Evolutionary conservation across 768 basidiomycete genomes (phyloP).

Genomic region (Lepiota venenata): DNA sequence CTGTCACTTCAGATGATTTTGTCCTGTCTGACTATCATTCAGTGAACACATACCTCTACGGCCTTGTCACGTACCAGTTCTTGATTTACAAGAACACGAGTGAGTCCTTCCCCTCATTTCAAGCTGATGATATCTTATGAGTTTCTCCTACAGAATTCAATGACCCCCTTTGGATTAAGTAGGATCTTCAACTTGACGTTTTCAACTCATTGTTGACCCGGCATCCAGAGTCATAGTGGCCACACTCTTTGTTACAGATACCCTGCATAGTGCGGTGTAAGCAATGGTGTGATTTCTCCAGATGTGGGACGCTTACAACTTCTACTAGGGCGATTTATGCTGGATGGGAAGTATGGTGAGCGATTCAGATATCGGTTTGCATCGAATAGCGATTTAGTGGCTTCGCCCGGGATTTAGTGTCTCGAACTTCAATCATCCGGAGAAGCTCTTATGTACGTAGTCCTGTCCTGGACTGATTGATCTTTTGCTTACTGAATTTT

Average conservation of each 20-base stretch:
- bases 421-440: conserved; percentile 28
- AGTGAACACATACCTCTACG: conserved; percentile 27
- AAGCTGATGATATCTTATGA: conserved; percentile 10
- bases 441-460: conserved; percentile 23
- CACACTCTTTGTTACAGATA: conserved; percentile 29
- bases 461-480: background rate
- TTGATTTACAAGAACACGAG: conserved; percentile 27
- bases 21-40: background rate
- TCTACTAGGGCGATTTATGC: conserved; percentile 22
- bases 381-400: background rate
- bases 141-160: conserved; percentile 26
- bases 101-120: conserved; percentile 8
- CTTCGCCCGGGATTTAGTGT: conserved; percentile 21
- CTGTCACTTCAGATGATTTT: background rate
- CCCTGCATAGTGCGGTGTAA: conserved; percentile 31
- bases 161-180: conserved; percentile 32
- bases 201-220: background rate
- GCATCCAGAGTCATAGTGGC: conserved; percentile 24
- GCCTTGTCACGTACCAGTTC: conserved; percentile 32
- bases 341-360: conserved; percentile 25
- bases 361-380: background rate
- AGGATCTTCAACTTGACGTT: background rate
- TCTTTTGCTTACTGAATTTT: background rate
- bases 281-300: conserved; percentile 12
- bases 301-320: background rate